Base-by-base conservation (phyloP, 352 stramenopile species). In the Albugo laibachii region DNA sequence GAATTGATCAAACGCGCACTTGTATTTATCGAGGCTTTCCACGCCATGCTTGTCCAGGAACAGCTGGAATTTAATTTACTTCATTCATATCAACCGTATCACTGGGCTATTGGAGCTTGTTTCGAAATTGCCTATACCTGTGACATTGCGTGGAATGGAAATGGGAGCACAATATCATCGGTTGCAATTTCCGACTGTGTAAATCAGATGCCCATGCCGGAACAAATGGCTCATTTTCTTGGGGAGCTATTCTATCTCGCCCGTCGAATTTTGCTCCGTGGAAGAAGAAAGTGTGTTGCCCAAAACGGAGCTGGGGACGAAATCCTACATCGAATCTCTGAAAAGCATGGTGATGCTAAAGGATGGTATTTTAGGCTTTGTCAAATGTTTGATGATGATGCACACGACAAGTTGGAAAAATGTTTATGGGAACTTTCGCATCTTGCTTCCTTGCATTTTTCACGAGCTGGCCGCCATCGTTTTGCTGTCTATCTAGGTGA, bases 401-500 rank as follows among this genome's bases (percentile, higher is more conserved):
- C 45, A n/a, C 45, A 46, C 14, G 41, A 57, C 5, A 34, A n/a
- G 13, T 74, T 77, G 13, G 60, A 86, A 45, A 62, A 62, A 2
- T 83, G 66, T 14, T 53, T 83, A 14, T 83, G 62, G 27, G 73
- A 89, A 54, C 45, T 89, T 11, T 83, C 76, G 1, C 71, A 83
- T 44, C 49, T 84, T 41, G 71, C 73, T 18, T 84, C 76, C 5
- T 63, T 86, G 21, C 67, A 89, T 35, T 89, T 77, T 47, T 83
- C 65, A 1, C 64, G 67, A 1, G 76, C 71, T 31, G 73, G 73
- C 4, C 60, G 73, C 1, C 71, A 84, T 44, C 73, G 76, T 12
- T 80, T 89, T 50, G 76, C 76, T 1, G 69, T 85, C 11, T 89
- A 82, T 53, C 62, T 89, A 10, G 73, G 65, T 5, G 68, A 55